These are phyloP conservation scores for Trypanosoma scelopori DNA, from an alignment of 208 protist species.

Conservation along the genomic window DNA sequence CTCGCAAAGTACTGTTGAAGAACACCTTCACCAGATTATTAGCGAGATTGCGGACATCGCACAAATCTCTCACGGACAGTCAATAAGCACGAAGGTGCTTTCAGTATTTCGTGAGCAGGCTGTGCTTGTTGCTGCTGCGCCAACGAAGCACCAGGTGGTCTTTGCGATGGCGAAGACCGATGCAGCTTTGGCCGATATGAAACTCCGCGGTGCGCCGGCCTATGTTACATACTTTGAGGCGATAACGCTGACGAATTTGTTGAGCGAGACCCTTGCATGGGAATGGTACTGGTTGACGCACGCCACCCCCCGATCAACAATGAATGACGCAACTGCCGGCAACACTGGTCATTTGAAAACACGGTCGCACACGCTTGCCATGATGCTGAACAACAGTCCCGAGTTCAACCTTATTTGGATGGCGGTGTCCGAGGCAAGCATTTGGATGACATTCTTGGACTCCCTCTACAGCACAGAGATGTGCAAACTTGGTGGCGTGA, in stretches of 20 bases:
- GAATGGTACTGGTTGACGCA: slow-evolving; percentile 40
- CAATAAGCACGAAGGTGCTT: slow-evolving; percentile 41
- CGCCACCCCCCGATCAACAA: not conserved
- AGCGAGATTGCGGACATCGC: slow-evolving; percentile 31
- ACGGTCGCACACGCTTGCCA: slow-evolving; percentile 37
- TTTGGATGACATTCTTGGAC: slow-evolving; percentile 48
- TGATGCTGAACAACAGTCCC: slow-evolving; percentile 60
- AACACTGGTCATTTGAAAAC: not conserved
- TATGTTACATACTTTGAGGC: slow-evolving; percentile 48
- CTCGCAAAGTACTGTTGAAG: not conserved
- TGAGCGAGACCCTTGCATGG: slow-evolving; percentile 54
- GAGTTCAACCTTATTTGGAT: slow-evolving; percentile 66
- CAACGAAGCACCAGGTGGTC: slow-evolving; percentile 24
- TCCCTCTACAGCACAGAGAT: slow-evolving; percentile 28
- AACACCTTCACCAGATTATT: slow-evolving; percentile 24
- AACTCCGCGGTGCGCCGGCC: slow-evolving; percentile 18
- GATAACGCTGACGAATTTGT: slow-evolving; percentile 31
- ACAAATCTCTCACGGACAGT: slow-evolving; percentile 50
- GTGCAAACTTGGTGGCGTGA: not conserved
- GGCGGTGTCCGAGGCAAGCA: slow-evolving; percentile 32
- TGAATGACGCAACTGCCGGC: too few species aligned
- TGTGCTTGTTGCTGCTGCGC: slow-evolving; percentile 2
- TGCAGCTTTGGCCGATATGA: slow-evolving; percentile 1
- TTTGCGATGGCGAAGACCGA: slow-evolving; percentile 21
- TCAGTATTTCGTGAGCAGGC: slow-evolving; percentile 34